phyloP scores from a whole-genome alignment of 768 basidiomycete genomes.

The Amanita brunnescens region DNA sequence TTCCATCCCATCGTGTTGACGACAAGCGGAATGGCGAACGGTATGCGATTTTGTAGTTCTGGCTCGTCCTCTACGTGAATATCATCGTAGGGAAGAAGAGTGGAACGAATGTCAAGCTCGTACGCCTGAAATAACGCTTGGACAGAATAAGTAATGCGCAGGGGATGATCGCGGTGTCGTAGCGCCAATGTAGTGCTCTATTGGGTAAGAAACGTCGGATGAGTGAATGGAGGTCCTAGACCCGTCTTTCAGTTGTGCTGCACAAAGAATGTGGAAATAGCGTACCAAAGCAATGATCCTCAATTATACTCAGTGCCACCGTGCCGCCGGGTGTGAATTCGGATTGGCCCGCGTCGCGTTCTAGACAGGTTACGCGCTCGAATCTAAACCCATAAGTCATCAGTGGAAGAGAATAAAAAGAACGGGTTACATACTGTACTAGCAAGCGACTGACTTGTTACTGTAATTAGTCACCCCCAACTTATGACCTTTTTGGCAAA shows the following conservation, averaged over 20 bases:
- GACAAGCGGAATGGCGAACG: slow-evolving; percentile 68
- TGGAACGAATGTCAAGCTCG: too few species aligned
- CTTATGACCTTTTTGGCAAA: slow-evolving; percentile 8
- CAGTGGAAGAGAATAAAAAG: neutral
- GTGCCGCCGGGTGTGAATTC: slow-evolving; percentile 87
- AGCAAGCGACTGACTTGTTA: slow-evolving; percentile 71
- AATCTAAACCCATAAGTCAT: slow-evolving; percentile 16
- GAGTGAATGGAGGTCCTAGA: too few species aligned
- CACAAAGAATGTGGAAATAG: neutral
- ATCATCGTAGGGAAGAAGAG: slow-evolving; percentile 17
- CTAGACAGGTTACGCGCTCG: too few species aligned
- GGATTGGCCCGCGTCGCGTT: too few species aligned
- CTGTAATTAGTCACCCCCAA: neutral
- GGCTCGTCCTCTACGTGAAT: slow-evolving; percentile 18
- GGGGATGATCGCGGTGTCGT: slow-evolving; percentile 76
- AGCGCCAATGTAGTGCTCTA: slow-evolving; percentile 69
- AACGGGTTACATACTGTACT: slow-evolving; percentile 31
- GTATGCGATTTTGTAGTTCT: slow-evolving; percentile 28
- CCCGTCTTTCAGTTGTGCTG: slow-evolving; percentile 13
- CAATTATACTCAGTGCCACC: slow-evolving; percentile 74
- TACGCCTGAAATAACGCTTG: slow-evolving; percentile 59
- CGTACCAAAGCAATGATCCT: slow-evolving; percentile 73
- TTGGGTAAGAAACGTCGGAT: slow-evolving; percentile 57
- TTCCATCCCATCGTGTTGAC: too few species aligned
- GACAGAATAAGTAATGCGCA: slow-evolving; percentile 63